These are phyloP conservation scores for Phyllosticta paracitricarpa DNA, from an alignment of 2,329 filamentous ascomycete genomes.

Conservation along the genomic window DNA sequence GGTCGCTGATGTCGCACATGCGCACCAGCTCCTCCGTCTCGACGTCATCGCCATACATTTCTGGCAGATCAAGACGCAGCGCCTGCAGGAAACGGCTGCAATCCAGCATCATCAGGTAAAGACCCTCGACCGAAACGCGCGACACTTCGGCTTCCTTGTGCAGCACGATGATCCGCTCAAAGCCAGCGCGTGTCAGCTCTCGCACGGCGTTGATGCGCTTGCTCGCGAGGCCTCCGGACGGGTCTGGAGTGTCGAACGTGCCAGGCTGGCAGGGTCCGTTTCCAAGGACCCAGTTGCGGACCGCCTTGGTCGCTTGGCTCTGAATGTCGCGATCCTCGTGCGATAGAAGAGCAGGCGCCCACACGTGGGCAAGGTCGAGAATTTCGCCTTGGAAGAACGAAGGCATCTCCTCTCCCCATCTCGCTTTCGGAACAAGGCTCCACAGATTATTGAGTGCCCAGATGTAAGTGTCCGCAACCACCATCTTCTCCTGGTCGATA, in stretches of 20 bases:
- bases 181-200: not conserved
- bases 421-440: not conserved
- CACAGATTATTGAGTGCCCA: not conserved
- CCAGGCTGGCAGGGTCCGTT: not conserved
- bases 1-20: not conserved
- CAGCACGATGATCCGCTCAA: not conserved
- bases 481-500: not conserved
- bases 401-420: not conserved
- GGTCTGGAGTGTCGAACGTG: not conserved
- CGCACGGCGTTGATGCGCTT: not conserved
- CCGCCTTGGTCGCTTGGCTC: slow-evolving; percentile 14
- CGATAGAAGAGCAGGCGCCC: slow-evolving; percentile 19
- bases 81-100: not conserved
- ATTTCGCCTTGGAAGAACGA: slow-evolving; percentile 18
- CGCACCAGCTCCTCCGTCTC: not conserved
- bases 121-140: not conserved
- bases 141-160: slow-evolving; percentile 1
- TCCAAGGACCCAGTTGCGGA: slow-evolving; percentile 18
- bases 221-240: not conserved
- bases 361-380: slow-evolving; percentile 15
- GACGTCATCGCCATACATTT: not conserved
- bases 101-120: not conserved
- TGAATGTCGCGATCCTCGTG: slow-evolving; percentile 23
- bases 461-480: not conserved
- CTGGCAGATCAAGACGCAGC: not conserved